Evolutionary conservation across 2,329 filamentous ascomycete species (phyloP), one percentile per base, ranked within the genome.

Genomic region (Fusarium sterilihyphosum): DNA sequence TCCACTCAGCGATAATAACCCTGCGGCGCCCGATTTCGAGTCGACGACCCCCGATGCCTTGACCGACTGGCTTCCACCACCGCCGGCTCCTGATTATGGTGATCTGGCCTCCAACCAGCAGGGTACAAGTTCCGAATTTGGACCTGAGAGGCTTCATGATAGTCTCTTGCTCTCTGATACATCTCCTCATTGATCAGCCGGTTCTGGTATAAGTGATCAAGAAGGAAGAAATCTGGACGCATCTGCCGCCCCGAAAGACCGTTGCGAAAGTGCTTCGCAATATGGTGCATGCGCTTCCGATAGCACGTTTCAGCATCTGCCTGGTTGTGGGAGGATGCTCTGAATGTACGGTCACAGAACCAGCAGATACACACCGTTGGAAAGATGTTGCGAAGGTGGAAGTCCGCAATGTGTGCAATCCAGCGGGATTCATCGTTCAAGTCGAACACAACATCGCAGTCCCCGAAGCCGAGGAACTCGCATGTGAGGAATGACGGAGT

Each of bases 301-400:
- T 86, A 87, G 40, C 81, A 75, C 6, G 60, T 50, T n/a, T 56
- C 50, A 16, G 58, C 69, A 22, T 77, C 73, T 0, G 66, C 70
- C 2, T 60, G 58, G 5, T 14, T 53, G 0, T 52, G 59, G 0
- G 71, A 52, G 2, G 47, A 54, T 6, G 80, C 71, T 11, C 75
- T 73, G 64, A 86, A 88, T 17, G 20, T 52, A 59, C 85, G 80
- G 61, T 86, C 81, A 73, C 89, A 91, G 67, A 88, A 90, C 84
- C 85, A 88, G 73, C 89, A 91, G 0, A 83, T 61, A 9, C 82
- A 81, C 17, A 72, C 73, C 0, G 17, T 14, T 1, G 87, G 87
- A 11, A 85, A 83, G 0, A 24, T 63, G 8, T 78, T 40, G 1
- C 41, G 5, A 14, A 85, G 73, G 70, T 89, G 87, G 2, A 80